These are phyloP conservation scores for Zopfia rhizophila DNA, from an alignment of 2,329 filamentous ascomycete genomes.

Conservation along the genomic window DNA sequence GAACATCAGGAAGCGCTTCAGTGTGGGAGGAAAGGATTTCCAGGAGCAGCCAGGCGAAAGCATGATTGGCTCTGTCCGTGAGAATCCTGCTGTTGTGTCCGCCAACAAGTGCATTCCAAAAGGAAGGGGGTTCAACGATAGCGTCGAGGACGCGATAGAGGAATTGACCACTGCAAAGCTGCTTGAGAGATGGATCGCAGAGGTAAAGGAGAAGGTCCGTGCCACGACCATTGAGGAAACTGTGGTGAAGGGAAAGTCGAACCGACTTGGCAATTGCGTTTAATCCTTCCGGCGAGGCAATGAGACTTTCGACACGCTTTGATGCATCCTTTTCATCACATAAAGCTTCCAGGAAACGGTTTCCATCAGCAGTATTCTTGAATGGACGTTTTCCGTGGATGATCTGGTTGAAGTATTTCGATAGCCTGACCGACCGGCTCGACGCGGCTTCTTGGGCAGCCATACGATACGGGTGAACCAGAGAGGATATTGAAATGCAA, in stretches of 20 bases:
- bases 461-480: slow-evolving; percentile 13
- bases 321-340: slow-evolving; percentile 54
- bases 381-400: slow-evolving; percentile 53
- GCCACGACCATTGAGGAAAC: slow-evolving; percentile 58
- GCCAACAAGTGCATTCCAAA: slow-evolving; percentile 63
- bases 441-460: slow-evolving; percentile 24
- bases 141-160: slow-evolving; percentile 59
- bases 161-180: slow-evolving; percentile 62
- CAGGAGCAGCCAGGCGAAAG: slow-evolving; percentile 56
- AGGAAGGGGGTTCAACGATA: slow-evolving; percentile 63
- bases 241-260: slow-evolving; percentile 54
- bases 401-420: slow-evolving; percentile 53
- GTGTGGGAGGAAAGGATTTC: slow-evolving; percentile 57
- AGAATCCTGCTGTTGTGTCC: slow-evolving; percentile 37
- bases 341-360: slow-evolving; percentile 62
- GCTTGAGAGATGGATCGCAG: slow-evolving; percentile 57
- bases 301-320: slow-evolving; percentile 50
- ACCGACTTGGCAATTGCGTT: slow-evolving; percentile 54
- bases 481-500: background rate
- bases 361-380: slow-evolving; percentile 51
- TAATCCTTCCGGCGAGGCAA: slow-evolving; percentile 36
- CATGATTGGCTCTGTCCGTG: slow-evolving; percentile 31
- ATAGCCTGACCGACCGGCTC: slow-evolving; percentile 43
- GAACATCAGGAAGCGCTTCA: slow-evolving; percentile 37
- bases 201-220: slow-evolving; percentile 50